Conservation (phyloP, 345 rosid genomes). For the Salix dunnii region DNA sequence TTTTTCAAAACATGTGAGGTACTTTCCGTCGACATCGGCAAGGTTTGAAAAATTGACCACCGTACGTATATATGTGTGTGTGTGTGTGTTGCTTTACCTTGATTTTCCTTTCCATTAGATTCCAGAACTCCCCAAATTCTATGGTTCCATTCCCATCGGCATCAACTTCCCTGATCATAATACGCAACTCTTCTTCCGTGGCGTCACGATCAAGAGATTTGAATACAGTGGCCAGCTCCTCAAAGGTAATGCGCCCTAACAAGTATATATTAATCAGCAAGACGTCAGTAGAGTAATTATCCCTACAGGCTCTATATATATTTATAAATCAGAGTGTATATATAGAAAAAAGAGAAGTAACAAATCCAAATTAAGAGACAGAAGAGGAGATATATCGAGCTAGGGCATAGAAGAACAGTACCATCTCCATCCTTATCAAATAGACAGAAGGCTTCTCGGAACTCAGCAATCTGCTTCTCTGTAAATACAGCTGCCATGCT, state of each 20-base stretch:
- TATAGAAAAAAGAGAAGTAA: not conserved
- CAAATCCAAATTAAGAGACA: not conserved
- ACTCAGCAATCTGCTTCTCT: slow-evolving; percentile 49
- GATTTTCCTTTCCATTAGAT: slow-evolving; percentile 64
- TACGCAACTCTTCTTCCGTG: slow-evolving; percentile 56
- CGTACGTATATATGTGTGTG: not conserved
- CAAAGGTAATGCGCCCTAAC: slow-evolving; percentile 58
- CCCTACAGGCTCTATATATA: too few species aligned
- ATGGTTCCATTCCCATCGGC: slow-evolving; percentile 55
- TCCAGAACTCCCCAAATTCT: slow-evolving; percentile 64
- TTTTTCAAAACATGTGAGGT: not conserved
- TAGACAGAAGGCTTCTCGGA: slow-evolving; percentile 62
- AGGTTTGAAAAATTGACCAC: not conserved
- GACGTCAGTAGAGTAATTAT: not conserved
- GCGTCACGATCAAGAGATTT: slow-evolving; percentile 52
- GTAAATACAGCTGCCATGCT: slow-evolving; percentile 35
- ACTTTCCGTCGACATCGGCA: not conserved
- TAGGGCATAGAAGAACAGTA: slow-evolving; percentile 5
- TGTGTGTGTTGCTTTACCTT: slow-evolving; percentile 32
- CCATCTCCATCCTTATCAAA: slow-evolving; percentile 85
- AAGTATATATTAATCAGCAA: not conserved
- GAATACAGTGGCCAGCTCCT: slow-evolving; percentile 51
- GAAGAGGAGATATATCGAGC: not conserved
- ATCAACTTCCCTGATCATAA: slow-evolving; percentile 62
- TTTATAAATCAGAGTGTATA: too few species aligned